Evolutionary conservation across 805 yeast genomes (phyloP).

Genomic region (Starmera pachycereana): DNA sequence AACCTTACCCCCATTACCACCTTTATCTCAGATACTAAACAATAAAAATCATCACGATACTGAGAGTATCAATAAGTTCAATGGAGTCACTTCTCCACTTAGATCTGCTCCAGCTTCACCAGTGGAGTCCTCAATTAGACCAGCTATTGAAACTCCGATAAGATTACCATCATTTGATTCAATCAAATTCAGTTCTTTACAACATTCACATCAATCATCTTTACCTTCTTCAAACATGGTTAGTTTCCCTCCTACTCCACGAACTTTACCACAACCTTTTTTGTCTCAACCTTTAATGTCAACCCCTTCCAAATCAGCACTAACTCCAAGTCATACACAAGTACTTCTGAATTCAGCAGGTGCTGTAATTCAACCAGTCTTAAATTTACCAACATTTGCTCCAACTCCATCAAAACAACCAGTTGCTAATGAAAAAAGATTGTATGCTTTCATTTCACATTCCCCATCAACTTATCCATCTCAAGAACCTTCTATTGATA

Average conservation of each 20-base stretch:
- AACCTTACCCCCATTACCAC: conserved; percentile 12
- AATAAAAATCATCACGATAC: not conserved
- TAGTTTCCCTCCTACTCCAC: conserved; percentile 1
- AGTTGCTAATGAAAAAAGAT: conserved; percentile 19
- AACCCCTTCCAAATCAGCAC: not conserved
- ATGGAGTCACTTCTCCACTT: not conserved
- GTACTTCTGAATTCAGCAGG: no score
- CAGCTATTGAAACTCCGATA: conserved; percentile 12
- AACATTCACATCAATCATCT: not conserved
- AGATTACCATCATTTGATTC: conserved; percentile 19
- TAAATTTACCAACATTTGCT: not conserved
- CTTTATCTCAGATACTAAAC: conserved; percentile 4
- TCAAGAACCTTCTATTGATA: conserved; percentile 77
- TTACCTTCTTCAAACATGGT: not conserved
- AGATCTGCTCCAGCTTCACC: conserved; percentile 10
- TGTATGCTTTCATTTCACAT: conserved; percentile 86
- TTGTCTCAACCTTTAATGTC: conserved; percentile 1
- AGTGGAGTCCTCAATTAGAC: conserved; percentile 1
- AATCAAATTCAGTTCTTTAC: conserved; percentile 9
- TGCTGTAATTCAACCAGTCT: no score
- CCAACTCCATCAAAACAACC: not conserved
- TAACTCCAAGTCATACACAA: not conserved
- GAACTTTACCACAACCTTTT: conserved; percentile 3
- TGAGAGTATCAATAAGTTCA: conserved; percentile 1
- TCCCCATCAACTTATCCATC: conserved; percentile 82